A percentile compares a stretch with the other conserved stretches of the same genome.
Conservation (phyloP, 129 eudicot genomes). For the Mikania micrantha region DNA sequence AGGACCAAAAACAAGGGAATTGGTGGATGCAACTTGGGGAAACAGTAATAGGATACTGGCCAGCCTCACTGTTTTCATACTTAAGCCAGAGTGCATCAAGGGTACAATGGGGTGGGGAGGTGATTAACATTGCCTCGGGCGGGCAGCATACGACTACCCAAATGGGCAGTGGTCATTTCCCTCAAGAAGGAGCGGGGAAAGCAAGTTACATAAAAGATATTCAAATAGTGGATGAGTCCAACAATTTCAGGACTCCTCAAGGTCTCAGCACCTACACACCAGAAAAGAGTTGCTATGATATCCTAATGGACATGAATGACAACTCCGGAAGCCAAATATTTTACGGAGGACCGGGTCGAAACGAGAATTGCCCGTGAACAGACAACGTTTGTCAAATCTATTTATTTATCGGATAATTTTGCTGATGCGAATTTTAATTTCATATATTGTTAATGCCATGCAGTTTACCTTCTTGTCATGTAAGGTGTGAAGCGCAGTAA, state of each 20-base stretch:
- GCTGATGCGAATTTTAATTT: too few species aligned
- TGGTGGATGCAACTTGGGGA: conserved; percentile 82
- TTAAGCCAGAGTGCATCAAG: conserved; percentile 52
- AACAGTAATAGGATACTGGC: conserved; percentile 74
- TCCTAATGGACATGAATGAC: conserved; percentile 37
- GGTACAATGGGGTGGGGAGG: conserved; percentile 89
- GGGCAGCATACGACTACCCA: conserved; percentile 80
- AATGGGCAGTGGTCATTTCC: conserved; percentile 91
- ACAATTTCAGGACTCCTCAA: conserved; percentile 46
- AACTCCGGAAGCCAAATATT: conserved; percentile 65
- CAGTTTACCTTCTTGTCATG: too few species aligned
- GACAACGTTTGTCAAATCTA: too few species aligned
- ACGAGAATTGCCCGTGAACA: conserved; percentile 49
- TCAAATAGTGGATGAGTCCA: conserved; percentile 60
- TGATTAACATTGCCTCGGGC: conserved; percentile 48
- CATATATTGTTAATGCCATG: too few species aligned
- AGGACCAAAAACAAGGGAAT: conserved; percentile 70
- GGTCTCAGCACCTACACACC: conserved; percentile 36
- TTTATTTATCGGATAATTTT: too few species aligned
- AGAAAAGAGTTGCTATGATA: conserved; percentile 56
- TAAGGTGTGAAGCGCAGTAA: too few species aligned
- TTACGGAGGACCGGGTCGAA: conserved; percentile 90
- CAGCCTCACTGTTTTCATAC: conserved; percentile 51
- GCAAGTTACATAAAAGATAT: conserved; percentile 63
- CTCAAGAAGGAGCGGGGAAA: conserved; percentile 56